Conservation (phyloP, 306 rosid species). For the Amphicarpaea edgeworthii region DNA sequence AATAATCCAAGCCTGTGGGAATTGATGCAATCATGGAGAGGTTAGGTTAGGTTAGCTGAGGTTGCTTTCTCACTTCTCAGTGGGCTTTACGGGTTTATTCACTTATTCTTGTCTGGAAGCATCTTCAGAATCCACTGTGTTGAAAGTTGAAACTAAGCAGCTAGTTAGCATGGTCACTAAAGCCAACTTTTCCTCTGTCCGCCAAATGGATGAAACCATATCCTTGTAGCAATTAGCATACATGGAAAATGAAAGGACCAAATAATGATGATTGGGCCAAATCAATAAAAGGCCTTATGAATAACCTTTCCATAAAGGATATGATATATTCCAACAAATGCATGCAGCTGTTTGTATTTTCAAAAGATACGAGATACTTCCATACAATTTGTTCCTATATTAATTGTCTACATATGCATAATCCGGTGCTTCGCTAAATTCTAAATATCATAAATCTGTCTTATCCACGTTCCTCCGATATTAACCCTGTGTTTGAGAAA, state of each 20-base stretch:
- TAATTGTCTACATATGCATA: neutral
- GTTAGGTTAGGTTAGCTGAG: slow-evolving; percentile 39
- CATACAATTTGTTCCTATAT: neutral
- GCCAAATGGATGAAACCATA: slow-evolving; percentile 45
- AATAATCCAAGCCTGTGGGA: slow-evolving; percentile 60
- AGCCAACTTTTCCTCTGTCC: slow-evolving; percentile 43
- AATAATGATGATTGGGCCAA: slow-evolving; percentile 39
- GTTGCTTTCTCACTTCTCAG: slow-evolving; percentile 61
- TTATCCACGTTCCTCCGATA: neutral
- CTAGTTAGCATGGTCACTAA: slow-evolving; percentile 54
- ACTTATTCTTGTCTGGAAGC: slow-evolving; percentile 63
- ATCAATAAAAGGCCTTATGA: slow-evolving; percentile 21
- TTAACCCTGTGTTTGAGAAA: neutral
- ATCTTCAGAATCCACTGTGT: slow-evolving; percentile 60
- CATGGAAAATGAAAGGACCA: slow-evolving; percentile 42
- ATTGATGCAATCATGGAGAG: slow-evolving; percentile 69
- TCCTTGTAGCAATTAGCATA: slow-evolving; percentile 39
- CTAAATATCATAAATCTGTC: slow-evolving; percentile 16
- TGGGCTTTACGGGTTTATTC: slow-evolving; percentile 47
- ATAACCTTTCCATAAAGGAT: slow-evolving; percentile 20
- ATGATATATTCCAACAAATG: slow-evolving; percentile 31
- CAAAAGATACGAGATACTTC: neutral
- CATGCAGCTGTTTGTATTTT: slow-evolving; percentile 24
- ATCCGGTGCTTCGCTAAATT: neutral
- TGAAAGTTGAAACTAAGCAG: slow-evolving; percentile 49